Base-by-base conservation (phyloP, 192 early-diverging fungal species). In the Gigaspora rosea region DNA sequence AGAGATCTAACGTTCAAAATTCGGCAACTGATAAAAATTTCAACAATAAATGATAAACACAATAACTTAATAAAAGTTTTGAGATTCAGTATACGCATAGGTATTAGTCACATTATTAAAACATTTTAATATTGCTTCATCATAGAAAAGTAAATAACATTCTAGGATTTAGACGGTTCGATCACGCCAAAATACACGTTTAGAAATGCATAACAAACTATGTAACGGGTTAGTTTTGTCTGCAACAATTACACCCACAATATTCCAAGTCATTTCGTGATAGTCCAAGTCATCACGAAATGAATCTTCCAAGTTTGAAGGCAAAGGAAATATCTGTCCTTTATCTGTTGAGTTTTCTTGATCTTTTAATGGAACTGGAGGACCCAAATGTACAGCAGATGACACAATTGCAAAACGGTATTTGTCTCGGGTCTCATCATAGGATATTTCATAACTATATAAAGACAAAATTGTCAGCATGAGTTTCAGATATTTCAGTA, bases 371-470 rank as follows among this genome's bases (percentile, higher is more conserved):
- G 48, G 18, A 46, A 15, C 22, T 41, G 33, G 13, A 18, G 27
- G n/a, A 46, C 63, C 51, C 10, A 76, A 67, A 52, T 76, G 41
- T 18, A 51, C 27, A 13, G 32, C 15, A 2, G 81, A 71, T 32
- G 80, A 82, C 27, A 85, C 81, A 52, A 85, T 80, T 0, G 83
- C 81, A 68, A 85, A 82, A 2, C 83, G 79, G 22, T 85, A 85
- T 63, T 80, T 81, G 50, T 79, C 32, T 4, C 11, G 11, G 6
- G 35, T 50, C 77, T 41, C 77, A 80, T 62, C 77, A 63, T 58
- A 81, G 41, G 27, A 80, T 62, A 73, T 78, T 69, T 33, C 75
- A 71, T 82, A 33, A 67, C 83, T 66, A 79, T 62, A 16, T 78
- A 71, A 50, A 69, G 73, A 79, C 74, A 27, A 33, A 48, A 11